Base-by-base conservation (phyloP, 1,284 basidiomycete species). In the Boletus sp. region DNA sequence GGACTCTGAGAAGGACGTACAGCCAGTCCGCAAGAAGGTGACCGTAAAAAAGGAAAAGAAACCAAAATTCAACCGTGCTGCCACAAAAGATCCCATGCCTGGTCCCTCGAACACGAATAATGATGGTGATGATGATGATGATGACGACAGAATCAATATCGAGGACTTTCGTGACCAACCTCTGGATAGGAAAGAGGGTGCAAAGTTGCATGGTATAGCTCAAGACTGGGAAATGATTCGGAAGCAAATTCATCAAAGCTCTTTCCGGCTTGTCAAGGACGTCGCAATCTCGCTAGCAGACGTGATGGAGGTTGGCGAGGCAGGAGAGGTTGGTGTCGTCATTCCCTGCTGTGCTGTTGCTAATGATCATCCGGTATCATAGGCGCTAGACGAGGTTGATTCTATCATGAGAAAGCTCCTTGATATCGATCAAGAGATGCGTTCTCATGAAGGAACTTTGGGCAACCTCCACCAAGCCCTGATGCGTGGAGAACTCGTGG, bases 231-330 rank as follows among this genome's bases (percentile, higher is more conserved):
- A 69, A 17, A 63, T 66, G 49, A 72, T 84, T 55, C 68, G 72
- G 50, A 68, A 69, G 13, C 69, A 71, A 38, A 72, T 81, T 30
- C 70, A 74, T 27, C 65, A 71, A 23, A 56, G 53, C 0, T 73
- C 73, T 8, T 76, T 76, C 51, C 57, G 57, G 17, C 69, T 79
- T 19, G 71, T 84, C 34, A 72, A 67, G 33, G 77, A 80, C 45
- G 74, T 83, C 17, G 85, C 77, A 1, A 68, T 74, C 10, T 74
- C 79, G 9, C 67, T 86, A 43, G 83, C 82, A 16, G 87, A 88
- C 49, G 72, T 76, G 43, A 72, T 72, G 22, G 80, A 82, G 41
- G 73, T 70, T 4, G 74, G 77, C n/a, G 70, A 78, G 35, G 72
- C 69, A 8, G 69, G 72, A 53, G 69, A 78, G 69, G 84, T 84